Conservation (phyloP, 306 rosid genomes). For the Phaseolus lunatus region DNA sequence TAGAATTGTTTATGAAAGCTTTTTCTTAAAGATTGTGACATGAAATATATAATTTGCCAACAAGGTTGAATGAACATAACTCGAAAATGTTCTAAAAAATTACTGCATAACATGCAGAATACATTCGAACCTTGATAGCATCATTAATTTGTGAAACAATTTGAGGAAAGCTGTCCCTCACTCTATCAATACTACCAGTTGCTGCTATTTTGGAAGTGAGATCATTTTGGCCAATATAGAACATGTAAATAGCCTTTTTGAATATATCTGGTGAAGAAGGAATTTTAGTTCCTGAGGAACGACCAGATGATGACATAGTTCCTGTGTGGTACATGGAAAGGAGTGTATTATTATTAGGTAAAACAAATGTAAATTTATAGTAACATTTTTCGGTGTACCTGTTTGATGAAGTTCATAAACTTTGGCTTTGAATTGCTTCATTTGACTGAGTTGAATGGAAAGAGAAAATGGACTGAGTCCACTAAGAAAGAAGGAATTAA, state of each 20-base stretch:
- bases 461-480: constrained; percentile 86
- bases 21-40: not conserved
- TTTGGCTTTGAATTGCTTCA: constrained; percentile 69
- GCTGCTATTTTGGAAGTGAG: constrained; percentile 76
- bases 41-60: not conserved
- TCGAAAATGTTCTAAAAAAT: not conserved
- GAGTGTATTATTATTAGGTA: not conserved
- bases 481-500: constrained; percentile 56
- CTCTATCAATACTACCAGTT: constrained; percentile 63
- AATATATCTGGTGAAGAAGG: constrained; percentile 70
- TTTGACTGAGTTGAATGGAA: constrained; percentile 80
- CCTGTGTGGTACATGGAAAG: not conserved
- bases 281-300: constrained; percentile 28
- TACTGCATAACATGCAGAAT: not conserved
- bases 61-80: not conserved
- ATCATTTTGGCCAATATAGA: constrained; percentile 93
- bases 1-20: too few species aligned
- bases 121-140: constrained; percentile 63
- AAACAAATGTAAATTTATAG: not conserved
- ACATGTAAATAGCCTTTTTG: constrained; percentile 69
- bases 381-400: constrained; percentile 43
- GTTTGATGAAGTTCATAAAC: constrained; percentile 55
- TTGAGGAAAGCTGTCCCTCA: constrained; percentile 65
- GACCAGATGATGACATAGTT: not conserved
- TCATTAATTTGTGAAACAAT: constrained; percentile 66